Base-by-base conservation (phyloP, 108 stramenopile species). In the Stephanodiscus triporus region DNA sequence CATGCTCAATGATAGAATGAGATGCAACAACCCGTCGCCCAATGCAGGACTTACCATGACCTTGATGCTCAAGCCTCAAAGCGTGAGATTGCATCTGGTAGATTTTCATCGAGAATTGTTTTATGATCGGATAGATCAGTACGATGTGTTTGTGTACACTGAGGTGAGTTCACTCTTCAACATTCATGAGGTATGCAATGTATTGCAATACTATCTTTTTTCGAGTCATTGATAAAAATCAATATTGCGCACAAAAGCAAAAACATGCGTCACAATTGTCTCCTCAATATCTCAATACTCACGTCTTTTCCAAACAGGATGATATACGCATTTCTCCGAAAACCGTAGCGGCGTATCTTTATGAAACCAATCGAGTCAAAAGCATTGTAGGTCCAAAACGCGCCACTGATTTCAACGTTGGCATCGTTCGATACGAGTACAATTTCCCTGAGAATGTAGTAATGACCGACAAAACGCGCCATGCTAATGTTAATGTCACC, bases 361-460 rank as follows among this genome's bases (percentile, higher is more conserved):
- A 78, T 23, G 93, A 95, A 84, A 95, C 93, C 5, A 60, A 81
- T 2, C 77, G 85, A 9, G 75, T 95, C 6, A 63, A 78, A 57
- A 23, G 72, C 14, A 45, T 88, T 13, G 64, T 95, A 37, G 91
- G 87, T 2, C 38, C 57, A 24, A 36, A 66, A 26, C 76, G 63
- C 17, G 72, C 88, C 17, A 77, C 85, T 0, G 77, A 90, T 56
- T 91, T 84, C 68, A 95, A 95, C 77, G 89, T 95, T 38, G 93
- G 93, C 4, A 89, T 95, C 61, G 91, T 91, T 8, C 84, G 93
- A 51, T 95, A 95, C 75, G 93, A 95, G 76, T 95, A 95, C 81
- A 84, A 95, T 60, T 95, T 85, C 78, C 93, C 93, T 0, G 74
- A 82, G 61, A 87, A 95, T 76, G 84, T 89, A 2, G 78, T 92